Conservation (phyloP, 495 filamentous ascomycete genomes). For the Cercophora samala region DNA sequence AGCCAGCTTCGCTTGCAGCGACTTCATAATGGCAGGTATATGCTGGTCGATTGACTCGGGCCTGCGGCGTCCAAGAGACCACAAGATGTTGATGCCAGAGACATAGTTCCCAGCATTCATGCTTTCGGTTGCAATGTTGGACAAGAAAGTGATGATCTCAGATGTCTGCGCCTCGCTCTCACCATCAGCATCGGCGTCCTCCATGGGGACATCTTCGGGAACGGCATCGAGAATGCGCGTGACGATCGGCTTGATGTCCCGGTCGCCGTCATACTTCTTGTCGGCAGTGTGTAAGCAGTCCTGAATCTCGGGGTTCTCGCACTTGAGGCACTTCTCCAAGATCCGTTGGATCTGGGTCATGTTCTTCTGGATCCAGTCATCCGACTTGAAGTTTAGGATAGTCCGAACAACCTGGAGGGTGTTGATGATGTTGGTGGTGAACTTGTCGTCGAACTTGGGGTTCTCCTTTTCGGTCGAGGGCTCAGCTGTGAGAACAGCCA, state of each 20-base stretch:
- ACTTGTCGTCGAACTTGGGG: conserved; percentile 62
- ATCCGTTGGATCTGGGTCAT: conserved; percentile 77
- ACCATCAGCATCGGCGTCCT: conserved; percentile 84
- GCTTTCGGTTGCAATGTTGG: conserved; percentile 74
- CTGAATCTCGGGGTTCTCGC: conserved; percentile 84
- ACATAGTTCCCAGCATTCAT: conserved; percentile 75
- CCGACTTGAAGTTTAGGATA: conserved; percentile 75
- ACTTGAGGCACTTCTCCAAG: conserved; percentile 83
- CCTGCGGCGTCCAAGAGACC: conserved; percentile 80
- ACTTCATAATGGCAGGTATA: conserved; percentile 85
- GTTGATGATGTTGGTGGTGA: conserved; percentile 82
- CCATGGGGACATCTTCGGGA: conserved; percentile 81
- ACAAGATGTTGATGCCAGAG: conserved; percentile 84
- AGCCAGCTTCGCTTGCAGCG: conserved; percentile 85
- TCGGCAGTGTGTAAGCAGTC: conserved; percentile 77
- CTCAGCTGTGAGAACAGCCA: conserved; percentile 68
- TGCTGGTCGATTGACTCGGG: conserved; percentile 85
- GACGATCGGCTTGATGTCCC: conserved; percentile 63
- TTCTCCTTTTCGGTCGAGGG: conserved; percentile 79
- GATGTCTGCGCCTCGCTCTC: conserved; percentile 64
- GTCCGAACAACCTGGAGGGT: conserved; percentile 86
- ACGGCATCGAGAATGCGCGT: conserved; percentile 84
- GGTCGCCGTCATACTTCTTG: conserved; percentile 60
- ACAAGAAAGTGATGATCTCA: conserved; percentile 78
- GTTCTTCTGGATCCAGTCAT: conserved; percentile 84